These are phyloP conservation scores for Macrotyloma uniflorum DNA, from an alignment of 306 rosid genomes.

Conservation along the genomic window DNA sequence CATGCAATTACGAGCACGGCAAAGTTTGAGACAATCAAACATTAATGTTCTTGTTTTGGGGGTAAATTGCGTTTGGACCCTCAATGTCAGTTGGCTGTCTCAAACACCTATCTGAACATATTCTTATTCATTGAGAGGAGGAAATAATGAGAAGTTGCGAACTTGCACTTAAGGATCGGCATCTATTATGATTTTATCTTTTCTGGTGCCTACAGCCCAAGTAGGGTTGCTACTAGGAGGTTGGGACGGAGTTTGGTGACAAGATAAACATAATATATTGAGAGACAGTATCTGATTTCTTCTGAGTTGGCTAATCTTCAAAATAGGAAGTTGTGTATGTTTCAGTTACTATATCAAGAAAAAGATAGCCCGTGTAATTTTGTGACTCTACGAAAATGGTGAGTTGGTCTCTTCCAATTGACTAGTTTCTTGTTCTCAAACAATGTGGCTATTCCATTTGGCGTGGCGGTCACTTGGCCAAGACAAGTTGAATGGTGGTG, in stretches of 20 bases:
- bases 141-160: not conserved
- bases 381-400: conserved; percentile 16
- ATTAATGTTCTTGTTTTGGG: not conserved
- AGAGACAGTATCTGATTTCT: not conserved
- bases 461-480: too few relatives aligned
- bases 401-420: not conserved
- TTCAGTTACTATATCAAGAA: not conserved
- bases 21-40: not conserved
- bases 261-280: not conserved
- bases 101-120: not conserved
- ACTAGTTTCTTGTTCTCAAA: conserved; percentile 3
- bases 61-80: not conserved
- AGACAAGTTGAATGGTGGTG: too few relatives aligned
- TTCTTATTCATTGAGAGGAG: conserved; percentile 8
- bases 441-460: too few relatives aligned
- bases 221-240: not conserved
- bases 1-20: not conserved
- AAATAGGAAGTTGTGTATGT: not conserved
- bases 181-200: not conserved
- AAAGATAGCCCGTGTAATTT: not conserved
- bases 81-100: not conserved
- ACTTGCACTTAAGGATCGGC: too few relatives aligned
- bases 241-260: not conserved
- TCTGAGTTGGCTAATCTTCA: not conserved
- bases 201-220: not conserved